phyloP scores from a whole-genome alignment of 352 stramenopile genomes.

The Phytopythium helicoides region DNA sequence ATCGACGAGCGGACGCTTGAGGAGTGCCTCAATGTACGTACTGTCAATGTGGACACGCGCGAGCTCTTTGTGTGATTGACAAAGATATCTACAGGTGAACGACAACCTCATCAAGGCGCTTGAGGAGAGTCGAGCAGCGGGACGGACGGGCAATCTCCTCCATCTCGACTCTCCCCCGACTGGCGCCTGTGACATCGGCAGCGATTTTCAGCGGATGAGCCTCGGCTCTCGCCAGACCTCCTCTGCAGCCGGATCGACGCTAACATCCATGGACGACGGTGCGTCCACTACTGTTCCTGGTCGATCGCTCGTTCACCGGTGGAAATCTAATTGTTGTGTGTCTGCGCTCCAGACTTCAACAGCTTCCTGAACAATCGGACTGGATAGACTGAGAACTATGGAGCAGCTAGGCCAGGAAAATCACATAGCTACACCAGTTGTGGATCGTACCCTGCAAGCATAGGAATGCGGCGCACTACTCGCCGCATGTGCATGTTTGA shows the following conservation, averaged over 20 bases:
- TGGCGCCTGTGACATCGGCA: constrained; percentile 17
- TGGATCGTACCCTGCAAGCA: background rate
- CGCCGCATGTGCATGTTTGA: background rate
- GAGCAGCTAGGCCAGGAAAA: background rate
- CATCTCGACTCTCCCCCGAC: constrained; percentile 56
- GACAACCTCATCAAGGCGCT: constrained; percentile 79
- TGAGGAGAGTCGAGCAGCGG: constrained; percentile 45
- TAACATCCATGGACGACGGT: constrained; percentile 50
- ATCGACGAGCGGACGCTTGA: constrained; percentile 80
- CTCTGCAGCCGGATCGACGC: constrained; percentile 15
- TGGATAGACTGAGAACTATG: background rate
- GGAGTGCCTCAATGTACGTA: constrained; percentile 76
- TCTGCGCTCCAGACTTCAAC: constrained; percentile 36
- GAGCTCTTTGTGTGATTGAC: too few relatives aligned
- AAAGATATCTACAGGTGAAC: too few relatives aligned
- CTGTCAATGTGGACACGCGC: too few relatives aligned
- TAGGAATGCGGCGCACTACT: background rate
- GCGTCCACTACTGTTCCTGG: constrained; percentile 5
- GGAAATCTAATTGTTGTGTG: background rate
- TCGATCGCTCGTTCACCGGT: background rate
- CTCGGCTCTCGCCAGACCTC: constrained; percentile 16
- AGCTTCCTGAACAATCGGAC: constrained; percentile 38
- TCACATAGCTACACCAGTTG: background rate
- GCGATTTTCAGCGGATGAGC: constrained; percentile 23
- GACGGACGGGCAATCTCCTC: constrained; percentile 44